Evolutionary conservation across 2,329 filamentous ascomycete species (phyloP).

Genomic region (Paracorniculantispora psalliotae): DNA sequence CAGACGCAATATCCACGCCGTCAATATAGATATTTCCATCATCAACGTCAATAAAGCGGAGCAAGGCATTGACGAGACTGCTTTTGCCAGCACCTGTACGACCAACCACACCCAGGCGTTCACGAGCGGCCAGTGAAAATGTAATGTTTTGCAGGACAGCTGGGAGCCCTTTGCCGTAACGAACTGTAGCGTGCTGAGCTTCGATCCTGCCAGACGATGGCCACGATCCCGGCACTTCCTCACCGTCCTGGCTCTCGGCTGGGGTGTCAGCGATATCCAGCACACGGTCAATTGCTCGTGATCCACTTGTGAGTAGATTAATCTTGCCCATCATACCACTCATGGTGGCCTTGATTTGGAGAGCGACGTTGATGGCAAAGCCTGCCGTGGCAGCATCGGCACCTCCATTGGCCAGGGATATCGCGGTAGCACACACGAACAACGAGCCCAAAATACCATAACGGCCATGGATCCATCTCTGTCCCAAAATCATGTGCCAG

Average conservation of each 20-base stretch:
- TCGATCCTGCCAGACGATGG: conserved; percentile 1
- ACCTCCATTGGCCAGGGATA: neutral
- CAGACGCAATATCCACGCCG: neutral
- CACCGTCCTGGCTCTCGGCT: neutral
- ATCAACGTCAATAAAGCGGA: conserved; percentile 3
- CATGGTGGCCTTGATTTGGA: conserved; percentile 9
- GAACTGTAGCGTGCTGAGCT: neutral
- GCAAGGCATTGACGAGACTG: conserved; percentile 6
- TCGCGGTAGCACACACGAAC: conserved; percentile 8
- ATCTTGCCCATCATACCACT: conserved; percentile 3
- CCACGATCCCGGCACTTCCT: neutral
- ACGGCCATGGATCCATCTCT: conserved; percentile 8
- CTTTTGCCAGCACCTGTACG: conserved; percentile 15
- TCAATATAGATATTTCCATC: conserved; percentile 9
- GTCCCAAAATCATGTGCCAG: conserved; percentile 6
- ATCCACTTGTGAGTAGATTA: neutral
- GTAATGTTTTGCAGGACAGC: neutral
- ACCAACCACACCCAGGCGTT: conserved; percentile 14
- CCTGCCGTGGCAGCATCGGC: conserved; percentile 6
- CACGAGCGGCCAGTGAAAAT: neutral
- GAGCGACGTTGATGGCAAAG: conserved; percentile 10
- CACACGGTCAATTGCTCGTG: neutral
- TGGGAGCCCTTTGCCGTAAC: neutral
- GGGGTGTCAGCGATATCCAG: neutral
- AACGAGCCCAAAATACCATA: conserved; percentile 9